Percentiles rank a stretch among this genome's conserved stretches.
phyloP scores from a whole-genome alignment of 2,329 filamentous ascomycete genomes.

The Hymenoscyphus salicellus region DNA sequence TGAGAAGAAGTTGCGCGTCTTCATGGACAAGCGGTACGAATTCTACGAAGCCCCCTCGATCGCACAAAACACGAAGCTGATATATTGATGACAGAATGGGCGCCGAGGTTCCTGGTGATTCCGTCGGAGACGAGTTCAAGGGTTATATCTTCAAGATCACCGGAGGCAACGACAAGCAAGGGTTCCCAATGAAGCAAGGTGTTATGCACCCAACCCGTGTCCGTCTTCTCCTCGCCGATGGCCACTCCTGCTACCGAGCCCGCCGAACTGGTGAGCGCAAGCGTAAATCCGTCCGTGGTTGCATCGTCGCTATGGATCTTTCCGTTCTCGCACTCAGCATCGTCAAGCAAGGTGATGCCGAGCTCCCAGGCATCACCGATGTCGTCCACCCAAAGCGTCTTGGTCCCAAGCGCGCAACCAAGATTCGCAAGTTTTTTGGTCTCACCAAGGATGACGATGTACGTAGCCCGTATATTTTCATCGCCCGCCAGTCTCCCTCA shows the following conservation, averaged over 20 bases:
- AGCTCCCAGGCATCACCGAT: conserved; percentile 96
- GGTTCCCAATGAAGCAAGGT: conserved; percentile 99
- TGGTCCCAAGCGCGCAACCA: conserved; percentile 98
- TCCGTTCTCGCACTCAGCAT: conserved; percentile 91
- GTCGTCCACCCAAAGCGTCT: conserved; percentile 98
- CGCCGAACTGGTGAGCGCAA: conserved; percentile 98
- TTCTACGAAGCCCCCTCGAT: conserved; percentile 47
- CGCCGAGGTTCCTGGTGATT: conserved; percentile 88
- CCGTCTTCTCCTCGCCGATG: conserved; percentile 89
- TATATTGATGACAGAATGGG: conserved; percentile 62
- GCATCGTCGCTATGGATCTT: conserved; percentile 95
- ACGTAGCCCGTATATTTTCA: conserved; percentile 65
- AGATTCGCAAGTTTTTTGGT: conserved; percentile 99
- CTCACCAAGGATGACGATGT: conserved; percentile 99
- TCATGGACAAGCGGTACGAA: conserved; percentile 86
- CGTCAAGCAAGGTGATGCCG: conserved; percentile 95
- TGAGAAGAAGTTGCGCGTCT: conserved; percentile 98
- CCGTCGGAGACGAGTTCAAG: conserved; percentile 98
- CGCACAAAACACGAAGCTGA: conserved; percentile 21
- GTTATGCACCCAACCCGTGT: conserved; percentile 99
- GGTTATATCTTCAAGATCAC: conserved; percentile 99
- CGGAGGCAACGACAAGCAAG: conserved; percentile 99
- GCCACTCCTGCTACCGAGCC: conserved; percentile 99
- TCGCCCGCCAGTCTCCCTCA: conserved; percentile 59
- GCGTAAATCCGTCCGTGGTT: conserved; percentile 98